Percentiles rank a stretch among this genome's conserved stretches.
These are phyloP conservation scores for Globisporangium echinulatum DNA, from an alignment of 352 stramenopile species.

Conservation along the genomic window DNA sequence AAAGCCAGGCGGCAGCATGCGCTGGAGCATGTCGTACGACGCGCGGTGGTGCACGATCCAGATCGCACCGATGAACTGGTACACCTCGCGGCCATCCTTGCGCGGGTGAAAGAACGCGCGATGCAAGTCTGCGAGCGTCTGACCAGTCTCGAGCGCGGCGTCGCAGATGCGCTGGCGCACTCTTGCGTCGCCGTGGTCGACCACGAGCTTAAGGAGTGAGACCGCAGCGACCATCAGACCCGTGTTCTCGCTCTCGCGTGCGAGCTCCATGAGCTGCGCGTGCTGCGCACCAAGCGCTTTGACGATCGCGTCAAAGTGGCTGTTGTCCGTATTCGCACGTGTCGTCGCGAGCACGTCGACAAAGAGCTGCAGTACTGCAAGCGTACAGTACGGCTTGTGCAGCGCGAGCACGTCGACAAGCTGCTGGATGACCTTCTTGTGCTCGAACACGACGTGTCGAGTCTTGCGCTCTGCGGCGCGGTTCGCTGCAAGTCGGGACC, in stretches of 20 bases:
- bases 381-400: constrained; percentile 37
- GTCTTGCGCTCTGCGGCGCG: constrained; percentile 47
- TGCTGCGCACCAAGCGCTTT: constrained; percentile 55
- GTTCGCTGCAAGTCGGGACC: constrained; percentile 29
- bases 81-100: constrained; percentile 51
- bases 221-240: constrained; percentile 53
- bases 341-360: constrained; percentile 56
- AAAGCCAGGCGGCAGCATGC: constrained; percentile 65
- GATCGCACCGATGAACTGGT: constrained; percentile 68
- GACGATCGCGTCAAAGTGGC: constrained; percentile 66
- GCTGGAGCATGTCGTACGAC: constrained; percentile 60
- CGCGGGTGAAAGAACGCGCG: constrained; percentile 66
- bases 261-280: constrained; percentile 39
- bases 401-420: constrained; percentile 45
- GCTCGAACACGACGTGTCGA: constrained; percentile 51
- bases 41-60: constrained; percentile 72
- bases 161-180: constrained; percentile 64
- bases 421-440: constrained; percentile 54
- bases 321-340: constrained; percentile 63
- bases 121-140: constrained; percentile 52
- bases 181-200: constrained; percentile 63
- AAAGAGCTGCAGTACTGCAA: constrained; percentile 59
- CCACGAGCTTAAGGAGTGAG: constrained; percentile 58
- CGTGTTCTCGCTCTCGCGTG: constrained; percentile 36
- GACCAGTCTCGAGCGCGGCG: constrained; percentile 47